Evolutionary conservation across 768 basidiomycete genomes (phyloP), one percentile per base, ranked within the genome.

Genomic region (Lepiota venenata): DNA sequence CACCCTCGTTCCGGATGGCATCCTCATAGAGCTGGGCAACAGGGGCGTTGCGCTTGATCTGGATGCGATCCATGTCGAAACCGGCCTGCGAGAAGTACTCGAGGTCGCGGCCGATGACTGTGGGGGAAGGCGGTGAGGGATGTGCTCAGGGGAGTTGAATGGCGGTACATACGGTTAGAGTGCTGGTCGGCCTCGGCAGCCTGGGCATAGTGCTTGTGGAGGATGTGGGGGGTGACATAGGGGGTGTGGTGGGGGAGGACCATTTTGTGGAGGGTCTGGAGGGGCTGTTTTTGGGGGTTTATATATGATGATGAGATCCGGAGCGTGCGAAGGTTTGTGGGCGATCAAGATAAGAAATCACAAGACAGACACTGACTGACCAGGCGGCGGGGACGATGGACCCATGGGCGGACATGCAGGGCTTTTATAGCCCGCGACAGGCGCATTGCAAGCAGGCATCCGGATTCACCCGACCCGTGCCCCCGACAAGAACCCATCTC

Each of bases 41-140:
- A 18, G 93, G 81, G 1, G 93, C 93, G 60, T 96, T 96, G 72
- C 93, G 91, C 74, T 92, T 95, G 72, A 99, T 80, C 69, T 93
- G 89, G 73, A 98, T 93, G 63, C 89, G 85, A 66, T 95, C 89
- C 89, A 98, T 97, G 76, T 99, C 96, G 75, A 99, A 98, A 58
- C 97, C 97, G 55, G 97, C 96, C 71, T 97, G 90, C 37, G 96
- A 98, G 83, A 97, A 97, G 75, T 94, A 92, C 69, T 93, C 90
- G 64, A 98, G 82, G 67, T 98, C 95, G 62, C 82, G 85, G 64
- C 92, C 93, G 64, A 96, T 87, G 68, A 95, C 92, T 94, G 70
- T 57, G 61, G 50, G 46, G n/a, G 46, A 47, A 51, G 22, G 40
- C 4, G 38, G 40, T 21, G 39, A 42, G 16, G 11, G 45, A 58